Base-by-base conservation (phyloP, 305 asterid genomes). In the Rubia balearica region DNA sequence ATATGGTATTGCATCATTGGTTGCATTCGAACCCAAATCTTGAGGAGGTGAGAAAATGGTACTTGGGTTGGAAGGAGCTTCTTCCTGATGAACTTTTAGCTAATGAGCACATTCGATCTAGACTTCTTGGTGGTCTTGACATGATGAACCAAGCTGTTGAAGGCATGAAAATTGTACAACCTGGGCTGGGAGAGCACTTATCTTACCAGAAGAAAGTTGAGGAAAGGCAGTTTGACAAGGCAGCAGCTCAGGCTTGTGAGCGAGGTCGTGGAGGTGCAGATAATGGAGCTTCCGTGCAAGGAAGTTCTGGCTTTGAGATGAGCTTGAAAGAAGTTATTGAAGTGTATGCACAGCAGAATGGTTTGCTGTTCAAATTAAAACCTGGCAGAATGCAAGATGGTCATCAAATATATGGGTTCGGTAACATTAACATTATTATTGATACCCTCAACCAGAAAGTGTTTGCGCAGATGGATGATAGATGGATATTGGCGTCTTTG, bases 81-180 rank as follows among this genome's bases (percentile, higher is more conserved):
- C 65, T 84, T 57, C 85, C 89, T 8, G 87, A 76, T 0, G 96
- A 94, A 65, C 95, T 94, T 76, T 88, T 82, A 74, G 92, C 94
- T 22, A 84, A 85, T 69, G 95, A 91, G 80, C 90, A 83, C 46
- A 73, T 86, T 38, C 85, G 84, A 0, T 72, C 78, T 77, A 81
- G 95, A 76, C 90, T 94, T 40, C 84, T 85, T 80, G 67, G 85
- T 40, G 95, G 90, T 69, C 81, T 91, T 62, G 89, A 82, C 61
- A 91, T 91, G 97, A 88, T 94, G 96, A 86, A 84, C 85, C 92
- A 84, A 80, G 97, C 98, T 5, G 96, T 85, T 64, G 95, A 91
- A 79, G 97, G 97, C 81, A 69, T 85, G 90, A 86, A 91, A 82
- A 95, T 91, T 42, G 92, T 76, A 0, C 91, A 88, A 59, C 98